phyloP scores from a whole-genome alignment of 306 rosid species.

The Cucurbita pepo region DNA sequence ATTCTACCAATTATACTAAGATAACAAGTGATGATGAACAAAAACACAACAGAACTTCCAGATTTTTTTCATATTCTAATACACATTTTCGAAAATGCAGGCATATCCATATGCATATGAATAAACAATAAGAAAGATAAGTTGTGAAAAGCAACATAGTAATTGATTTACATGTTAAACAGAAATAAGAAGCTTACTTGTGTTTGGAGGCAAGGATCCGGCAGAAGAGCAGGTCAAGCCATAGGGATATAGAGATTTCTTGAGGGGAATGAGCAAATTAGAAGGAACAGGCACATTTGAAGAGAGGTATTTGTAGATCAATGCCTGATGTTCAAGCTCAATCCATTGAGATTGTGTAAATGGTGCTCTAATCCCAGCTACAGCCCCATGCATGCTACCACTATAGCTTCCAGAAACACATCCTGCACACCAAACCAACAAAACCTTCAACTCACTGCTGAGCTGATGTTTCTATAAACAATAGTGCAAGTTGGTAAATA shows the following conservation, averaged over 20 bases:
- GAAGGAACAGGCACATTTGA: conserved; percentile 37
- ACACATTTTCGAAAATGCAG: neutral
- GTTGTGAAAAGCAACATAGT: neutral
- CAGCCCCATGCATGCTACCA: conserved; percentile 24
- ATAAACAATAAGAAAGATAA: neutral
- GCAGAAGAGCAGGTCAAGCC: conserved; percentile 20
- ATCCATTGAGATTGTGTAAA: conserved; percentile 47
- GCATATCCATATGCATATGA: neutral
- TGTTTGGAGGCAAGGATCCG: conserved; percentile 16
- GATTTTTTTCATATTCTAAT: neutral
- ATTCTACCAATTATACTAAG: neutral
- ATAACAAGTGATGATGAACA: conserved; percentile 1
- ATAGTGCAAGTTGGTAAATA: neutral
- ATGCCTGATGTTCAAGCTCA: conserved; percentile 48
- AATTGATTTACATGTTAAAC: neutral
- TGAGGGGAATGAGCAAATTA: conserved; percentile 31
- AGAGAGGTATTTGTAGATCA: conserved; percentile 42
- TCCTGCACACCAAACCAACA: conserved; percentile 15
- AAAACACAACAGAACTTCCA: neutral
- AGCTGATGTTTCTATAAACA: neutral
- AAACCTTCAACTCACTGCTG: neutral
- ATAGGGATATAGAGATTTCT: conserved; percentile 27
- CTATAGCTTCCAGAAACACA: conserved; percentile 25
- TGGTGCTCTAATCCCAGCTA: conserved; percentile 22
- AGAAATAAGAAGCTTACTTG: conserved; percentile 21